phyloP scores from a whole-genome alignment of 2,329 filamentous ascomycete genomes.

The Orbilia brochopaga region DNA sequence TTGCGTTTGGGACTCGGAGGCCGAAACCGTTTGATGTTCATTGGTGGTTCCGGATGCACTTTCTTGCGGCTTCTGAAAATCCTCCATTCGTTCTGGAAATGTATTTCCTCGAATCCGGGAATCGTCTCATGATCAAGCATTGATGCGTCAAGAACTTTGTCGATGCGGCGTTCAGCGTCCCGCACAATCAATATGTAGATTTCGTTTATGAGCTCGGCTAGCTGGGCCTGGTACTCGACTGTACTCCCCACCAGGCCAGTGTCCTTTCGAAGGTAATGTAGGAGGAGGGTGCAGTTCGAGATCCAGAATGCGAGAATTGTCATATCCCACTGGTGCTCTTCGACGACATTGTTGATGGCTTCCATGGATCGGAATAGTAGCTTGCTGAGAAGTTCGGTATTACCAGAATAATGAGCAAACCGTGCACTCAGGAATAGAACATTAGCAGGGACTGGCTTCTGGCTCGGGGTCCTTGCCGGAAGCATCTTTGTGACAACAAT shows the following conservation, averaged over 20 bases:
- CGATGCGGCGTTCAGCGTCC: conserved; percentile 91
- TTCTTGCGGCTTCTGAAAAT: conserved; percentile 91
- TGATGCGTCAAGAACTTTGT: conserved; percentile 89
- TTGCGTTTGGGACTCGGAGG: conserved; percentile 92
- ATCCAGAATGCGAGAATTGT: conserved; percentile 99
- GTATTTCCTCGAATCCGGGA: conserved; percentile 92
- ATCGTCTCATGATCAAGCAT: conserved; percentile 99
- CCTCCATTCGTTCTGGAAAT: conserved; percentile 98
- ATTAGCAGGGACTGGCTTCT: conserved; percentile 96
- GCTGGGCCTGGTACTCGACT: conserved; percentile 85
- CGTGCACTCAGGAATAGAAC: conserved; percentile 93
- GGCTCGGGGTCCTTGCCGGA: conserved; percentile 90
- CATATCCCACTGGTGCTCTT: conserved; percentile 98
- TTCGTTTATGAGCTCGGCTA: conserved; percentile 94
- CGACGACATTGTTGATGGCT: conserved; percentile 96
- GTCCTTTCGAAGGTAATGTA: conserved; percentile 97
- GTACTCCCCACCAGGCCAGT: conserved; percentile 79
- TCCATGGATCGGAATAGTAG: conserved; percentile 87
- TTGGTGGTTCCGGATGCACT: conserved; percentile 81
- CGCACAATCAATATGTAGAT: conserved; percentile 98
- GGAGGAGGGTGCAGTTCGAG: conserved; percentile 90
- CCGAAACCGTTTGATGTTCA: conserved; percentile 78
- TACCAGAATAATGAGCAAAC: conserved; percentile 96
- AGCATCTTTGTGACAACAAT: conserved; percentile 99
- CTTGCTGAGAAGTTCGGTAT: conserved; percentile 78